A percentile compares a stretch with the other conserved stretches of the same genome.
Evolutionary conservation across 2,329 filamentous ascomycete genomes (phyloP).

Genomic region (Gnomoniopsis sp.): DNA sequence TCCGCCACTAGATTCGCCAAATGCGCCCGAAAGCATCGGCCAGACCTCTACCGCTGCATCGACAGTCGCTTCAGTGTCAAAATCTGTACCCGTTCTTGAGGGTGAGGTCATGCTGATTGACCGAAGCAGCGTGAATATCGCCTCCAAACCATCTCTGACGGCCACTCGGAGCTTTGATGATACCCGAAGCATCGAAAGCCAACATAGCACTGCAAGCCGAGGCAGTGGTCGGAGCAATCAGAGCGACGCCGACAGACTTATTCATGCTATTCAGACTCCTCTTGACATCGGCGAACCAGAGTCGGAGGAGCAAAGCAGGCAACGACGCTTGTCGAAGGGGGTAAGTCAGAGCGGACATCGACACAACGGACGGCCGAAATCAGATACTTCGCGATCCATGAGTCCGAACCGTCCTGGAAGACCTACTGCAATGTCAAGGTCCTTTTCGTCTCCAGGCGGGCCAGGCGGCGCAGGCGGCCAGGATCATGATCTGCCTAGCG

Average conservation of each 20-base stretch:
- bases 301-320: constrained; percentile 21
- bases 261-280: constrained; percentile 67
- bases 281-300: constrained; percentile 39
- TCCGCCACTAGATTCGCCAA: constrained; percentile 31
- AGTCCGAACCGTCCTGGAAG: constrained; percentile 11
- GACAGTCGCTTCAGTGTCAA: constrained; percentile 29
- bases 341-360: constrained; percentile 2
- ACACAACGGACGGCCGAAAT: not conserved
- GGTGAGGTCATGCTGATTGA: constrained; percentile 63
- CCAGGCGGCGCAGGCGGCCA: not conserved
- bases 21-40: not conserved
- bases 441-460: constrained; percentile 16
- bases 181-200: constrained; percentile 36
- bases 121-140: constrained; percentile 29
- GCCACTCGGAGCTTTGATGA: constrained; percentile 35
- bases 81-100: constrained; percentile 30
- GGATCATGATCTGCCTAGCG: not conserved
- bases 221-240: constrained; percentile 47
- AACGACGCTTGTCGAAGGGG: constrained; percentile 15
- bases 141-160: constrained; percentile 18
- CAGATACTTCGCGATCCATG: constrained; percentile 5
- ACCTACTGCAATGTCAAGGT: constrained; percentile 5
- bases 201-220: constrained; percentile 44
- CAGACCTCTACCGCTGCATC: constrained; percentile 21
- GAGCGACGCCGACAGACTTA: constrained; percentile 67